phyloP scores from a whole-genome alignment of 768 basidiomycete genomes.

The Leccinum truebloodii region DNA sequence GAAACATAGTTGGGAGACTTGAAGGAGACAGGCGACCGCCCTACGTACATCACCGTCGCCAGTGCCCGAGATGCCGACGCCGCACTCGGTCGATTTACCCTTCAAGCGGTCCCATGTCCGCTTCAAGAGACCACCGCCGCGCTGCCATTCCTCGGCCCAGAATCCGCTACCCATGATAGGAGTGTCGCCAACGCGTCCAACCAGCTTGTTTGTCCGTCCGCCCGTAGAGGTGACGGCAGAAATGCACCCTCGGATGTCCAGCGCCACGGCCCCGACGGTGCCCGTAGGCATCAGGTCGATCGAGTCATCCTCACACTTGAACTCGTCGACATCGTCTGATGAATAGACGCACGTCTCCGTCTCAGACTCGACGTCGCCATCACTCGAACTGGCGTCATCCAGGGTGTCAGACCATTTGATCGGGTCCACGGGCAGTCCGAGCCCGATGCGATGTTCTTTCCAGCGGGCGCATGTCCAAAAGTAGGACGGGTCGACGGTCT shows the following conservation, averaged over 20 bases:
- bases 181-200: conserved; percentile 82
- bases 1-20: conserved; percentile 2
- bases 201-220: conserved; percentile 80
- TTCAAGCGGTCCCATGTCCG: conserved; percentile 42
- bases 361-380: conserved; percentile 12
- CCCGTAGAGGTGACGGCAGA: conserved; percentile 77
- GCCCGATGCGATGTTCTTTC: conserved; percentile 72
- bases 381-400: not conserved
- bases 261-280: conserved; percentile 83
- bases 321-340: conserved; percentile 5
- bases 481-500: conserved; percentile 71
- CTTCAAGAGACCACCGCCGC: conserved; percentile 32
- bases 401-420: conserved; percentile 35
- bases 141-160: conserved; percentile 81
- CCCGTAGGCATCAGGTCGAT: conserved; percentile 69
- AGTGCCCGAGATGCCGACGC: conserved; percentile 79
- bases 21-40: conserved; percentile 21
- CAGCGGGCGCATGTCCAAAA: conserved; percentile 76
- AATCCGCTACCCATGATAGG: conserved; percentile 77
- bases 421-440: conserved; percentile 73
- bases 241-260: conserved; percentile 75
- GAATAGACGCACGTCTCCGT: conserved; percentile 20
- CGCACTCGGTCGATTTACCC: conserved; percentile 37
- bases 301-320: conserved; percentile 16
- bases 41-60: conserved; percentile 86